Evolutionary conservation across 495 filamentous ascomycete species (phyloP).

Genomic region (Penicillium canescens): DNA sequence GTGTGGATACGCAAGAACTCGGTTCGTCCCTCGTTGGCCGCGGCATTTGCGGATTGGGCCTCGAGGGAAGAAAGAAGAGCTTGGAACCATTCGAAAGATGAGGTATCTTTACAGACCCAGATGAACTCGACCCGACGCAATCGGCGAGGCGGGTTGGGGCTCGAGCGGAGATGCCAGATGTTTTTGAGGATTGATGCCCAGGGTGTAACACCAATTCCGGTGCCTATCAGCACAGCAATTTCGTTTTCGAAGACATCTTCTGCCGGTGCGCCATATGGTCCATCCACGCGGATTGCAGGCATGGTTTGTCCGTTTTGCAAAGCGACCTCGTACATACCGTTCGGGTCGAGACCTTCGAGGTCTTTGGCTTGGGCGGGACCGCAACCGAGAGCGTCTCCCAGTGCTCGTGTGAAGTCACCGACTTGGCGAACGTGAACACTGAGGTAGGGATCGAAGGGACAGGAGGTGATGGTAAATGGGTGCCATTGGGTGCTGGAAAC

Average conservation of each 20-base stretch:
- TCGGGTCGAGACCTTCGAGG: constrained; percentile 86
- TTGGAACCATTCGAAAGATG: constrained; percentile 99
- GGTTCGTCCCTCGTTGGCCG: constrained; percentile 62
- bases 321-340: constrained; percentile 98
- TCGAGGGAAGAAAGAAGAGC: constrained; percentile 91
- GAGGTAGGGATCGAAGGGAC: constrained; percentile 91
- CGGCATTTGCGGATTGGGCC: constrained; percentile 70
- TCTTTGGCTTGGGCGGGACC: constrained; percentile 80
- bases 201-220: constrained; percentile 96
- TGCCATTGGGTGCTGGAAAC: constrained; percentile 94
- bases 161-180: constrained; percentile 92
- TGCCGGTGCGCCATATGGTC: constrained; percentile 94
- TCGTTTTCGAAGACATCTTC: constrained; percentile 96
- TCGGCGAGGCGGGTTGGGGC: constrained; percentile 81
- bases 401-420: constrained; percentile 86
- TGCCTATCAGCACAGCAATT: constrained; percentile 94
- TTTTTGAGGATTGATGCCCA: constrained; percentile 98
- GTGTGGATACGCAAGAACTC: constrained; percentile 99
- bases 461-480: constrained; percentile 99
- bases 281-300: constrained; percentile 87
- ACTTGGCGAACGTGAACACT: constrained; percentile 95
- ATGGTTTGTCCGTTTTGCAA: constrained; percentile 88
- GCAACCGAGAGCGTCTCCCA: constrained; percentile 91
- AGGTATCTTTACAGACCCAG: constrained; percentile 97
- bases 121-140: constrained; percentile 97